phyloP scores from a whole-genome alignment of 2,329 filamentous ascomycete genomes.

The Graphiopsis chlorocephala region DNA sequence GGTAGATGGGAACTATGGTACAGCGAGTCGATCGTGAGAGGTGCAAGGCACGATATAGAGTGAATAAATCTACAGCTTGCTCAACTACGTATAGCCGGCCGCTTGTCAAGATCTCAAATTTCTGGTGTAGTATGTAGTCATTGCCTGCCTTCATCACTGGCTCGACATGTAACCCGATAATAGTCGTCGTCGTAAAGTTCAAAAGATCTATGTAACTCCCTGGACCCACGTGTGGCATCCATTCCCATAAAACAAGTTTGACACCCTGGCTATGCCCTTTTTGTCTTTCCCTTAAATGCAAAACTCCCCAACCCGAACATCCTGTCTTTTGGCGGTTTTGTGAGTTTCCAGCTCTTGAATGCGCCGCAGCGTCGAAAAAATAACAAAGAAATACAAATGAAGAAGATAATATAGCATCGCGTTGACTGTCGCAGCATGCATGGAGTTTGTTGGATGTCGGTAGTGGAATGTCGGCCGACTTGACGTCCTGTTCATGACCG shows the following conservation, averaged over 20 bases:
- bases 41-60: not conserved
- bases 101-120: not conserved
- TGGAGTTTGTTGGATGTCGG: not conserved
- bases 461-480: not conserved
- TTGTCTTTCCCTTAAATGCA: not conserved
- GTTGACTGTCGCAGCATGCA: not conserved
- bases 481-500: not conserved
- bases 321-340: not conserved
- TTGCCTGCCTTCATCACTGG: not conserved
- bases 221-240: constrained; percentile 7
- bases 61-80: not conserved
- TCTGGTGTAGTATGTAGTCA: not conserved
- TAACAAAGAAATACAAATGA: not conserved
- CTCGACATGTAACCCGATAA: not conserved
- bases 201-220: not conserved
- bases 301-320: not conserved
- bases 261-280: constrained; percentile 10
- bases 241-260: not conserved
- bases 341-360: not conserved
- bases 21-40: not conserved
- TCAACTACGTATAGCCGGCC: not conserved
- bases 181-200: not conserved
- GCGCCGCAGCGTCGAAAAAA: not conserved
- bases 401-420: not conserved
- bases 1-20: not conserved